Evolutionary conservation across 768 basidiomycete genomes (phyloP), one percentile per base, ranked within the genome.

Genomic region (Lanmaoa pseudosensibilis): DNA sequence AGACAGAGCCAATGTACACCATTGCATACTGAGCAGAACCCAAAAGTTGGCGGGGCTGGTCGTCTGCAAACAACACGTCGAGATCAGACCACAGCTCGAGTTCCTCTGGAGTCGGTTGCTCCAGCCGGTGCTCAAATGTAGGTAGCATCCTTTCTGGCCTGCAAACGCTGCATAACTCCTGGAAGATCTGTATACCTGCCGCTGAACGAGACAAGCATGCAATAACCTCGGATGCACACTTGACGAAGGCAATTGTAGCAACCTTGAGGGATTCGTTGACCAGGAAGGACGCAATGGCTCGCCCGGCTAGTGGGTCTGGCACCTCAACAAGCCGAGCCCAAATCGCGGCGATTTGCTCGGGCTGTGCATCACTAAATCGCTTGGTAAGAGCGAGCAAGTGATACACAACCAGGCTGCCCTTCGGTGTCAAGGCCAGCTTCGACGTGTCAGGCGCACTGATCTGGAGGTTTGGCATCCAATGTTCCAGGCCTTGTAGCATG

Each of bases 21-120:
- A 94, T 83, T 1, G 94, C 93, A 66, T 91, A 91, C 66, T 96
- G 94, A 15, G 91, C 92, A 0, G 90, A 84, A 16, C 90, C 90
- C 48, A 96, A 76, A 3, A 83, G 76, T 46, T 88, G 74, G 33
- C 86, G 77, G 12, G 90, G 87, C 58, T 87, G 82, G 55, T 85
- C 85, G 2, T 75, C 72, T 5, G 81, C 83, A 68, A 90, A 94
- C 38, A 92, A 68, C 11, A 84, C 81, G 61, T 89, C 88, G 19
- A 94, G 80, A 62, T 91, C 87, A 16, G 87, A 85, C 88, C 90
- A 89, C 9, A 92, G 69, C 55, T 87, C 87, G 68, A 88, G 77
- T 52, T 90, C 89, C 46, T 83, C 82, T 30, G 83, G 79, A 54
- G 79, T 80, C 19, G 85, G 88, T 53, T 68, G 74, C 23, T 75